Base-by-base conservation (phyloP, 805 yeast species). In the Teunomyces lycoperdinae region DNA sequence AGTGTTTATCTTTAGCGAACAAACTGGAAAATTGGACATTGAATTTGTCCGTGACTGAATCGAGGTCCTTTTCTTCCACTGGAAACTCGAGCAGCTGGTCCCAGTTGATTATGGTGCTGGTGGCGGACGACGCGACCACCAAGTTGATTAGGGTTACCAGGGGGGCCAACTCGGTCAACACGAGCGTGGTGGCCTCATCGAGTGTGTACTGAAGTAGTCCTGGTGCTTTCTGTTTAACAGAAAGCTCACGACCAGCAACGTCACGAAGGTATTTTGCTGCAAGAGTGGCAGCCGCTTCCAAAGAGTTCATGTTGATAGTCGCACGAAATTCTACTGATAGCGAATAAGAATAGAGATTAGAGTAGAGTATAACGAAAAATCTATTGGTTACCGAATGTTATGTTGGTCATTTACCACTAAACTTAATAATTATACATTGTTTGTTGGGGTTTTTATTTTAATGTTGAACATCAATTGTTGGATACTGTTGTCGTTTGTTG, bases 101-200 rank as follows among this genome's bases (percentile, higher is more conserved):
- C 41, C 50, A 43, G 11, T 17, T 46, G 5, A 45, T 43, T 16
- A 32, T 30, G 32, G 36, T 17, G 17, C 43, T 44, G 36, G 42
- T 38, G 29, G 24, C 35, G 6, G 17, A 14, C 27, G 46, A 36
- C 26, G 47, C 44, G 44, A 35, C 41, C 33, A 56, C 50, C 31
- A 54, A 40, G 40, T 52, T 52, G 32, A 56, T 38, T 24, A 50
- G 47, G 6, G 44, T 36, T 14, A 47, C 40, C 32, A 30, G 31
- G 36, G 45, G 40, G 29, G 42, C 42, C 42, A 55, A 41, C 33
- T 50, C 44, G 38, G 46, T 38, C 41, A 38, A 24, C 14, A 38
- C 41, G 30, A 38, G 30, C 16, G 41, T 26, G 10, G 27, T 38
- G 30, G 17, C 28, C 7, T 13, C 41, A 16, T 24, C 4, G 13